phyloP scores from a whole-genome alignment of 306 rosid species.

The Echinosophora koreensis region DNA sequence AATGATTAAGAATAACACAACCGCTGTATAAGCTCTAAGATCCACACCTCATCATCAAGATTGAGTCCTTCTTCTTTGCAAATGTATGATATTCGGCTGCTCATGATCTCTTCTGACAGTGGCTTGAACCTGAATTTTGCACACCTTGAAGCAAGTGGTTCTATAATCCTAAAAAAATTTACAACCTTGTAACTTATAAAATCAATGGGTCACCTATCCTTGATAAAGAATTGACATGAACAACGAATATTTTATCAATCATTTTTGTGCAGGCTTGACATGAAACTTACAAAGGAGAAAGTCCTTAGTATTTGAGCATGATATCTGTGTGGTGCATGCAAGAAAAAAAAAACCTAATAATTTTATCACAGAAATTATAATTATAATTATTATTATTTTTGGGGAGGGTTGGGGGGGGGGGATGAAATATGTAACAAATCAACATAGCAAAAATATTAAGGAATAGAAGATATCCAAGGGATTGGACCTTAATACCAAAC shows the following conservation, averaged over 20 bases:
- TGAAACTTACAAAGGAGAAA: too few species aligned
- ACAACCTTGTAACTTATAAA: conserved; percentile 30
- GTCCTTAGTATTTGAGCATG: too few species aligned
- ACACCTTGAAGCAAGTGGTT: conserved; percentile 98
- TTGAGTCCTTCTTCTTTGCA: conserved; percentile 83
- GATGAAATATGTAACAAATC: not conserved
- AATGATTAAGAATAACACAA: conserved; percentile 27
- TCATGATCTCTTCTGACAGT: conserved; percentile 89
- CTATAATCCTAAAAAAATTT: conserved; percentile 77
- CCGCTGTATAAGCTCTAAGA: not conserved
- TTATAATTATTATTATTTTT: too few species aligned
- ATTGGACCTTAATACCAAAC: not conserved
- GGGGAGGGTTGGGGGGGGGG: not conserved
- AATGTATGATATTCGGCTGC: conserved; percentile 72
- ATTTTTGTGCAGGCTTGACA: too few species aligned
- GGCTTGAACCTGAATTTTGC: conserved; percentile 99
- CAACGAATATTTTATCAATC: too few species aligned
- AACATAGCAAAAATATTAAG: not conserved
- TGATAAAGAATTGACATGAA: conserved; percentile 11
- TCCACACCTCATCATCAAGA: conserved; percentile 83
- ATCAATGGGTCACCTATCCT: conserved; percentile 20
- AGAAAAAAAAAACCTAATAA: too few species aligned
- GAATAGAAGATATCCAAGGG: not conserved
- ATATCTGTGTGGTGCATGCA: not conserved
- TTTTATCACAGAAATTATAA: too few species aligned